These are phyloP conservation scores for Coniochaeta sp. DNA, from an alignment of 2,329 filamentous ascomycete genomes.

Conservation along the genomic window DNA sequence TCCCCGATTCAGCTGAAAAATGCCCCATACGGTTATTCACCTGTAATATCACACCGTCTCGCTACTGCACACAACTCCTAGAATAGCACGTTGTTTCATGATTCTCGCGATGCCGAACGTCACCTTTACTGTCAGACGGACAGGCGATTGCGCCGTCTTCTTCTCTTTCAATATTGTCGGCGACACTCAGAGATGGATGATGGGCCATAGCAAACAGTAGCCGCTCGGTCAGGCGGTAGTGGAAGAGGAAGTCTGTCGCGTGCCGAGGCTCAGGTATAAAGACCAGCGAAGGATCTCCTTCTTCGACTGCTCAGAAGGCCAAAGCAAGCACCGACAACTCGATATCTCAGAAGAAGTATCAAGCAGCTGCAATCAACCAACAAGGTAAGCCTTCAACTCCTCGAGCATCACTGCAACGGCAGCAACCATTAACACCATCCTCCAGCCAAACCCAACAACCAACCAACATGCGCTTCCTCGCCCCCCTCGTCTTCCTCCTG, in stretches of 20 bases:
- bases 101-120: background rate
- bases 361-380: background rate
- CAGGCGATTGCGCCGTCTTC: background rate
- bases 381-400: background rate
- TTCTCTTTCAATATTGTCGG: background rate
- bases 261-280: background rate
- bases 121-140: conserved; percentile 2
- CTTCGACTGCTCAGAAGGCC: background rate
- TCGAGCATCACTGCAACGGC: background rate
- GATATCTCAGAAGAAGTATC: background rate
- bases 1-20: background rate
- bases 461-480: conserved; percentile 2
- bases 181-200: background rate
- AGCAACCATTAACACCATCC: background rate
- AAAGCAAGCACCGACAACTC: background rate
- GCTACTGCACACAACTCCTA: background rate
- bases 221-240: background rate
- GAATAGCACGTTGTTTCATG: background rate
- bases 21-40: background rate
- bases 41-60: background rate
- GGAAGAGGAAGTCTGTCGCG: background rate
- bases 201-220: background rate
- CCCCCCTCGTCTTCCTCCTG: background rate
- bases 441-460: background rate
- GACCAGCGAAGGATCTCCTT: too few relatives aligned